phyloP scores from a whole-genome alignment of 257 asterid genomes.

The Cinchona pubescens region DNA sequence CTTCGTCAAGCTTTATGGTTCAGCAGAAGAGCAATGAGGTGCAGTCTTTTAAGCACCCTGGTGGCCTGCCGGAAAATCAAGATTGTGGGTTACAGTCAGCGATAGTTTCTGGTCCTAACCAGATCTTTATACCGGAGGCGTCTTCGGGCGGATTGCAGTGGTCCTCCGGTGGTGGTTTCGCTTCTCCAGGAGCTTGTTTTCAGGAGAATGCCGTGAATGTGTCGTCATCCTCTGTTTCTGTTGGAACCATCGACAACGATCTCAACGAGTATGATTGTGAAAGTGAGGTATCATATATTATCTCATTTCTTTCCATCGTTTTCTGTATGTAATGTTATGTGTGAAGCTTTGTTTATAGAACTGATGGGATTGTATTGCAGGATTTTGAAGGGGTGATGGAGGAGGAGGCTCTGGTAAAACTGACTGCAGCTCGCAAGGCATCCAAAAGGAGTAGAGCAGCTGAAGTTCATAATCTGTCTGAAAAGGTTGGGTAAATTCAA shows the following conservation, averaged over 20 bases:
- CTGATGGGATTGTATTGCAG: constrained; percentile 32
- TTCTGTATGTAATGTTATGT: neutral
- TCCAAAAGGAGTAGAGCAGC: constrained; percentile 82
- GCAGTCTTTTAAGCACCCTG: constrained; percentile 16
- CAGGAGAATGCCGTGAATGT: constrained; percentile 23
- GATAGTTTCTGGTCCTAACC: constrained; percentile 13
- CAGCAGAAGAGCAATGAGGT: constrained; percentile 12
- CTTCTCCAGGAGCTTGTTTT: constrained; percentile 23
- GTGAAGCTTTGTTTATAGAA: neutral
- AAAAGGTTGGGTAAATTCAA: constrained; percentile 40
- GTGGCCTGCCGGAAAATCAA: constrained; percentile 8
- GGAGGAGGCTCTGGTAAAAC: constrained; percentile 32
- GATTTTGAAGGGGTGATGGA: constrained; percentile 37
- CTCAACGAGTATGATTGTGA: constrained; percentile 60
- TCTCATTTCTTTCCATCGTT: neutral
- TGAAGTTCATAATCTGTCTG: constrained; percentile 78
- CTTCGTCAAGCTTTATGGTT: constrained; percentile 20
- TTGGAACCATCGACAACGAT: constrained; percentile 46
- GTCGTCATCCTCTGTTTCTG: constrained; percentile 47
- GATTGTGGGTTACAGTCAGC: neutral
- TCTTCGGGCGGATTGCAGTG: constrained; percentile 25
- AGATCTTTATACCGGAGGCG: constrained; percentile 30
- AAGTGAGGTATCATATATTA: constrained; percentile 53
- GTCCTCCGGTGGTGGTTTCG: constrained; percentile 17
- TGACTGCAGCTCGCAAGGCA: constrained; percentile 28